phyloP scores from a whole-genome alignment of 805 yeast species.

The Grigorovia jiainica region DNA sequence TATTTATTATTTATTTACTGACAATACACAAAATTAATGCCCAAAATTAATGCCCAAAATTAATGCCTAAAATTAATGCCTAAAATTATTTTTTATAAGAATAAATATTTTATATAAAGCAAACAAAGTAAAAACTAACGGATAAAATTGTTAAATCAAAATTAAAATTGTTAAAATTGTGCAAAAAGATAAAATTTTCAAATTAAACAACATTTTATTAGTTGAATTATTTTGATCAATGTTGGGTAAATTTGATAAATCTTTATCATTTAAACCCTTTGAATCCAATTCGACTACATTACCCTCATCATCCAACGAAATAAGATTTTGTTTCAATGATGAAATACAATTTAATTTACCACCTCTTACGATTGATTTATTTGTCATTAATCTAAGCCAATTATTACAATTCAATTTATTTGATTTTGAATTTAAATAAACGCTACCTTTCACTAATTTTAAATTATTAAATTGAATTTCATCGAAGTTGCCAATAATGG shows the following conservation, averaged over 20 bases:
- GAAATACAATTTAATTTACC: constrained; percentile 62
- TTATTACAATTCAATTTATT: constrained; percentile 49
- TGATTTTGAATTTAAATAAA: constrained; percentile 45
- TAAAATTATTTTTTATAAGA: too few species aligned
- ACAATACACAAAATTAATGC: too few species aligned
- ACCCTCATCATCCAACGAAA: constrained; percentile 40
- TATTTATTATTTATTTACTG: too few species aligned
- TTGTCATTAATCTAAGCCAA: constrained; percentile 48
- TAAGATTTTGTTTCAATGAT: constrained; percentile 33
- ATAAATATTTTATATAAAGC: too few species aligned
- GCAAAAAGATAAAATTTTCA: too few species aligned
- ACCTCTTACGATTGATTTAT: constrained; percentile 54
- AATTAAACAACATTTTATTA: too few species aligned
- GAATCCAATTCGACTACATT: constrained; percentile 29
- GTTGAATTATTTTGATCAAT: background rate
- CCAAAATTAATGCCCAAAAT: too few species aligned
- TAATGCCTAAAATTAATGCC: too few species aligned
- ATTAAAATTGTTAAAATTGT: too few species aligned
- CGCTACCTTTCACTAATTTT: constrained; percentile 69
- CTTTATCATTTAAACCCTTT: too few species aligned
- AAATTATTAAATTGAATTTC: constrained; percentile 44
- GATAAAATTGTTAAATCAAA: too few species aligned
- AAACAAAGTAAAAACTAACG: too few species aligned
- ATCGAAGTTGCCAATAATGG: constrained; percentile 54
- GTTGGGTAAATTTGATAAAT: background rate